Evolutionary conservation across 1,139 yeast species (phyloP), one percentile per base, ranked within the genome.

Genomic region (Zhuliangozyma parablackwelliae): DNA sequence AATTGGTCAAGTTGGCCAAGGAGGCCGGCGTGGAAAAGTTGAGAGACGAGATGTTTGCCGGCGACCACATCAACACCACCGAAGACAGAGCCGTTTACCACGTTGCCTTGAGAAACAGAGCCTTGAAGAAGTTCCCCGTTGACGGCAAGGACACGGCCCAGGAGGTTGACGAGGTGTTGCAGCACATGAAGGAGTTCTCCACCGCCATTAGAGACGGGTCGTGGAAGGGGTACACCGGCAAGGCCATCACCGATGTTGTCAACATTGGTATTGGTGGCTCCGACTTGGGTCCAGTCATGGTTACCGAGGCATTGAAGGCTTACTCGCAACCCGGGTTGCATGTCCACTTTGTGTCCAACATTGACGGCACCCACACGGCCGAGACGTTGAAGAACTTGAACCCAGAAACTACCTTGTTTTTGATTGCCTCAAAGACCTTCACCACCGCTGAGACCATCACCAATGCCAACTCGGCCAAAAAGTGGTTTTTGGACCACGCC

Each of bases 261-360:
- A 92, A 92, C 75, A 87, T 92, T 56, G 98, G 98, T 67, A 92
- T 92, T 60, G 98, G 98, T 59, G 98, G 98, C 51, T 89, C 97
- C 25, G 98, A 92, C 65, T 78, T 92, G 56, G 98, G 98, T 54
- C 98, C 98, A 35, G 97, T 92, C 40, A 92, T 92, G 98, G 97
- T 92, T 51, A 89, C 97, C 43, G 97, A 92, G 70, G 97, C 98
- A 28, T 78, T 92, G 61, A 92, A 90, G 74, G 82, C 86, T 48
- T 92, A 92, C 67, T 72, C 90, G 46, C 74, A 82, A 56, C 80
- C 82, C 45, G 85, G 81, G 44, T 73, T 92, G 54, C 67, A 72
- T 46, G 96, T 79, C 38, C 96, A 92, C 71, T 92, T 89, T 65
- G 97, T 92, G 43, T 90, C 97, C 52, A 92, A 92, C 78, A 92